These are phyloP conservation scores for Coniochaeta ligniaria DNA, from an alignment of 2,329 filamentous ascomycete genomes.

Conservation along the genomic window DNA sequence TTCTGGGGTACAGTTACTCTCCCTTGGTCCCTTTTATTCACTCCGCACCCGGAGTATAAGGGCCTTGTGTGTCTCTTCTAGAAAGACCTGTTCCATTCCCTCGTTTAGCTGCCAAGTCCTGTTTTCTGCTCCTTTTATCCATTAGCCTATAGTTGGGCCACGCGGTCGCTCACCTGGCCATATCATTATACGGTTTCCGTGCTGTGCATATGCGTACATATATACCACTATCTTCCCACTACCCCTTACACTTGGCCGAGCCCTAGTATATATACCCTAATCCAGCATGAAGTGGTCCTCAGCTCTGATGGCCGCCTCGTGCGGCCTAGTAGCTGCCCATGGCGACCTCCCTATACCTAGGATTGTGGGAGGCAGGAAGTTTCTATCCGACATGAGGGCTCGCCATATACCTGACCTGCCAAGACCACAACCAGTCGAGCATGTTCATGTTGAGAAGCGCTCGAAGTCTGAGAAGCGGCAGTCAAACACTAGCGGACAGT, in stretches of 20 bases:
- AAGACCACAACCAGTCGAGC: neutral
- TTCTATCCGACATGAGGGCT: constrained; percentile 14
- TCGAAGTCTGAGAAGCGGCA: constrained; percentile 10
- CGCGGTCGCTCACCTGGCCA: neutral
- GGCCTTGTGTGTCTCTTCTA: neutral
- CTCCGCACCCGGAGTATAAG: neutral
- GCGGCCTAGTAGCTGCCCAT: constrained; percentile 18
- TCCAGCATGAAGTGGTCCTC: constrained; percentile 17
- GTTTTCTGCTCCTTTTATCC: neutral
- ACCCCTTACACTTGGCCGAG: neutral
- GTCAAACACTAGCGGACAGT: constrained; percentile 12
- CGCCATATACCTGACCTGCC: constrained; percentile 2
- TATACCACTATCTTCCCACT: constrained; percentile 1
- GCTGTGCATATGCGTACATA: neutral
- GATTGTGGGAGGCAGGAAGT: constrained; percentile 17
- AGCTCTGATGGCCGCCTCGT: constrained; percentile 15
- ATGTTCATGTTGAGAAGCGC: neutral
- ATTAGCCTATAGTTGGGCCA: neutral
- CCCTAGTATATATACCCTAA: constrained; percentile 6
- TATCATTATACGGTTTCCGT: neutral
- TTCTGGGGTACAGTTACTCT: neutral
- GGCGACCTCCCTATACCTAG: constrained; percentile 17
- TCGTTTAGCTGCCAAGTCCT: neutral
- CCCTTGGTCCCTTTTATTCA: neutral
- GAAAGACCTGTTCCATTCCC: neutral